Conservation (phyloP, 257 asterid genomes). For the Nyctanthes arbortristis region DNA sequence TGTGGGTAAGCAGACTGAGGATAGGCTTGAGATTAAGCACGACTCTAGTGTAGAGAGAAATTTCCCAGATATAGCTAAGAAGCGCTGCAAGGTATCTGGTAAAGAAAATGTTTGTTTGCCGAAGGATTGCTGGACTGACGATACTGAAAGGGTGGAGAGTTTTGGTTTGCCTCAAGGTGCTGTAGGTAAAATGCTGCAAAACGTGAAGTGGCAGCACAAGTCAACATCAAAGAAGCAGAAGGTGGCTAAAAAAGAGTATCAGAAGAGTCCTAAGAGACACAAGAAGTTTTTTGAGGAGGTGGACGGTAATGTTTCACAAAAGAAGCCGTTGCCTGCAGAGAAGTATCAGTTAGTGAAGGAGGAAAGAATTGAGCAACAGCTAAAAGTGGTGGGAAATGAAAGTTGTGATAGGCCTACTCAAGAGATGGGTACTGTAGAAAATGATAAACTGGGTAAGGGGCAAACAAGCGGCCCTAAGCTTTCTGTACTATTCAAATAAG, state of each 20-base stretch:
- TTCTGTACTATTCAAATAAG: conserved; percentile 28
- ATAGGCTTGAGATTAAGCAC: conserved; percentile 6
- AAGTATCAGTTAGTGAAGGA: neutral
- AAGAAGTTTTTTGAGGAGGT: conserved; percentile 16
- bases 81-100: neutral
- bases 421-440: conserved; percentile 1
- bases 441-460: conserved; percentile 17
- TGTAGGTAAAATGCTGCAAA: neutral
- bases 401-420: neutral
- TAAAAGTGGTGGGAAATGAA: neutral
- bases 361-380: neutral
- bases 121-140: neutral
- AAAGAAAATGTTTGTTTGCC: neutral
- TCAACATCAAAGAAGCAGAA: neutral
- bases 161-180: conserved; percentile 10
- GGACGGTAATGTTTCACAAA: neutral
- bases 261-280: conserved; percentile 6
- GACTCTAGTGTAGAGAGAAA: neutral
- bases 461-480: conserved; percentile 9
- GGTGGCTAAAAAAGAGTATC: conserved; percentile 3
- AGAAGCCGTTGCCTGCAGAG: conserved; percentile 5
- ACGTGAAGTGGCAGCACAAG: neutral
- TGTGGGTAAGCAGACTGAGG: neutral
- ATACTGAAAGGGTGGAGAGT: neutral
- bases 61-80: neutral